Evolutionary conservation across 2,329 filamentous ascomycete genomes (phyloP).

Genomic region (Alternaria arborescens): DNA sequence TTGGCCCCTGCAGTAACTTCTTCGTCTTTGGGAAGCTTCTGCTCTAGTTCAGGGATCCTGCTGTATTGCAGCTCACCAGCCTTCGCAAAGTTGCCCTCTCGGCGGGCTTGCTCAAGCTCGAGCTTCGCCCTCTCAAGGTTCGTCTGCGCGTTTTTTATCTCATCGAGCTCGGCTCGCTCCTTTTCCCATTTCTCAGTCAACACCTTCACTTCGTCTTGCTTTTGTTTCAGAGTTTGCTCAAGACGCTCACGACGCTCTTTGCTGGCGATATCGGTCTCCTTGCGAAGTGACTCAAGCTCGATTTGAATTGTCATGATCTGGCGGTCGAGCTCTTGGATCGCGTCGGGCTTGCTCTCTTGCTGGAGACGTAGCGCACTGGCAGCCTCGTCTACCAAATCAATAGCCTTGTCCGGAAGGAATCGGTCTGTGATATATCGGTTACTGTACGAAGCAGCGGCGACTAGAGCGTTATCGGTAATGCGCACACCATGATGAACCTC

Average conservation of each 20-base stretch:
- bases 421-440: constrained; percentile 97
- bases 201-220: constrained; percentile 77
- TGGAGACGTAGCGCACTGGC: constrained; percentile 89
- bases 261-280: constrained; percentile 90
- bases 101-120: constrained; percentile 86
- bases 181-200: constrained; percentile 89
- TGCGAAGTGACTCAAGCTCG: constrained; percentile 90
- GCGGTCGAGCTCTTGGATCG: constrained; percentile 90
- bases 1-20: constrained; percentile 45
- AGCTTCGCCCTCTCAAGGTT: constrained; percentile 86
- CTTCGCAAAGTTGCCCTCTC: constrained; percentile 85
- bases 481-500: constrained; percentile 96
- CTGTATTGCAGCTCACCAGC: constrained; percentile 93
- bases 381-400: constrained; percentile 95
- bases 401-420: constrained; percentile 95
- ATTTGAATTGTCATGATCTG: constrained; percentile 98
- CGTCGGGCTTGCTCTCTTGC: constrained; percentile 95
- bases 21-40: constrained; percentile 79
- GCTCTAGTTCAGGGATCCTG: constrained; percentile 81
- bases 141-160: constrained; percentile 85
- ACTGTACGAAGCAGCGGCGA: constrained; percentile 89
- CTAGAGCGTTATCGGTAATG: constrained; percentile 90
- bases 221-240: constrained; percentile 76
- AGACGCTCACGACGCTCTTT: constrained; percentile 88
- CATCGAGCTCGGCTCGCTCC: constrained; percentile 84